A percentile compares a stretch with the other conserved stretches of the same genome.
Evolutionary conservation across 306 rosid species (phyloP).

Genomic region (Bauhinia variegata): DNA sequence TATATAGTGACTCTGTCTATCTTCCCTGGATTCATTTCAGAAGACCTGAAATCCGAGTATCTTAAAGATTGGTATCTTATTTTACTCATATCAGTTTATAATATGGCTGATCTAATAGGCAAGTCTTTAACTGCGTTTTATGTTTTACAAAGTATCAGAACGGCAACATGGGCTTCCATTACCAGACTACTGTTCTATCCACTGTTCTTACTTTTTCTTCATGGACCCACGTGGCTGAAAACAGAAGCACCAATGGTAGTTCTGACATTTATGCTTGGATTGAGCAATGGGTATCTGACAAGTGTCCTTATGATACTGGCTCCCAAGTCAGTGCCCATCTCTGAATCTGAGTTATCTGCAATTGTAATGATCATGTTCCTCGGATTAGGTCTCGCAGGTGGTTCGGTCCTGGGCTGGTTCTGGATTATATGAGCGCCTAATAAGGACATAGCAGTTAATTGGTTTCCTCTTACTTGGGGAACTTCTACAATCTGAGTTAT

Average conservation of each 20-base stretch:
- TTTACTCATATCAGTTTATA: conserved; percentile 75
- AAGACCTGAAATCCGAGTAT: conserved; percentile 67
- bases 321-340: conserved; percentile 65
- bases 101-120: conserved; percentile 75
- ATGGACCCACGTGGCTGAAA: conserved; percentile 84
- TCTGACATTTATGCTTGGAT: conserved; percentile 80
- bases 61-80: conserved; percentile 92
- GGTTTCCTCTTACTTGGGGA: too few species aligned
- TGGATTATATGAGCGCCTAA: conserved; percentile 65
- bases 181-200: conserved; percentile 78
- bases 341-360: conserved; percentile 82
- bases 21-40: conserved; percentile 89
- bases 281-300: conserved; percentile 82
- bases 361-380: conserved; percentile 78
- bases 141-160: conserved; percentile 54
- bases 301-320: conserved; percentile 82
- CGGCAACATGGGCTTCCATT: conserved; percentile 65
- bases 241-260: conserved; percentile 61
- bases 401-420: conserved; percentile 89
- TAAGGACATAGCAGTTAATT: background rate
- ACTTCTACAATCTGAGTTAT: conserved; percentile 1
- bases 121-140: conserved; percentile 79
- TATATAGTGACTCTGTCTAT: conserved; percentile 87
- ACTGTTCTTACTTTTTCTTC: conserved; percentile 70
- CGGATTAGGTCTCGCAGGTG: conserved; percentile 81